These are phyloP conservation scores for Rosa hybrid DNA, from an alignment of 331 rosid species.

Conservation along the genomic window DNA sequence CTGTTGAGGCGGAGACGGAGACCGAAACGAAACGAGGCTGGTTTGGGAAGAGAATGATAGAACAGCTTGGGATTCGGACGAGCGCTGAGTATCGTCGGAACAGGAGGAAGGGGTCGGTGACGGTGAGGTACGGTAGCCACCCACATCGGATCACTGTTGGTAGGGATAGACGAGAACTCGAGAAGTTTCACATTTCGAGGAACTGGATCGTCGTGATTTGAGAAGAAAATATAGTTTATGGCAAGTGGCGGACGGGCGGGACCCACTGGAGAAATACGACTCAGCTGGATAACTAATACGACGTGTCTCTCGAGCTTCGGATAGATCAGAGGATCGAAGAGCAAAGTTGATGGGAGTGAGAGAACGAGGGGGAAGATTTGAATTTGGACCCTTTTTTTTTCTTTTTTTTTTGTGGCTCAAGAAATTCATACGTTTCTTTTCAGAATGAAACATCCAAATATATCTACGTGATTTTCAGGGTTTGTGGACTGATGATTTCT, in stretches of 20 bases:
- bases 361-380: neutral
- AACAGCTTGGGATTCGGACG: conserved; percentile 9
- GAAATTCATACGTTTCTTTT: too few relatives aligned
- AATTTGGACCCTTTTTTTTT: too few relatives aligned
- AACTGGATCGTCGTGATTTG: neutral
- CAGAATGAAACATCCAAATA: neutral
- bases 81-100: conserved; percentile 18
- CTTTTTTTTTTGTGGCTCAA: too few relatives aligned
- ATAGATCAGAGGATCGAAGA: neutral
- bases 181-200: neutral
- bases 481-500: too few relatives aligned
- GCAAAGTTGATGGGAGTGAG: too few relatives aligned
- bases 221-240: neutral
- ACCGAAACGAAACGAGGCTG: conserved; percentile 13
- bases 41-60: neutral
- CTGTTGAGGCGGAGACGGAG: conserved; percentile 15
- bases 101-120: conserved; percentile 15
- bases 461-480: too few relatives aligned
- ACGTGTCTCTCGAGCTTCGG: neutral
- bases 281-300: neutral
- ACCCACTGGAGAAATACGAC: neutral
- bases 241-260: neutral
- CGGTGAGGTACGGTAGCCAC: conserved; percentile 28
- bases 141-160: conserved; percentile 31
- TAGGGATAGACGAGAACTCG: neutral